Evolutionary conservation across 192 early-diverging fungal genomes (phyloP).

Genomic region (Podila epigama): DNA sequence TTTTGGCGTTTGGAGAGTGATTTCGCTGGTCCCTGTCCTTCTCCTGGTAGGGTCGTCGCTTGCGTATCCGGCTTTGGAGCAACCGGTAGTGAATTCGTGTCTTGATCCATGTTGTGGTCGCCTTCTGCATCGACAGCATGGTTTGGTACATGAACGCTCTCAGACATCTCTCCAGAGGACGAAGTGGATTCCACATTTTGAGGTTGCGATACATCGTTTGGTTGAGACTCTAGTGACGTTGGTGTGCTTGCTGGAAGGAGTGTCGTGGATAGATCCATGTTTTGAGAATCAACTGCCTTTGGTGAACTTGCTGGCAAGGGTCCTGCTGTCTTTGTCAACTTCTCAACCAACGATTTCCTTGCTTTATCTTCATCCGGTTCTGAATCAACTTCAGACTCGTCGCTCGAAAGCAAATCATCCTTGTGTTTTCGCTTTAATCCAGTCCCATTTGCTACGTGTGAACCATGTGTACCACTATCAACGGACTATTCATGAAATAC

Average conservation of each 20-base stretch:
- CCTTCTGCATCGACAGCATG: too few relatives aligned
- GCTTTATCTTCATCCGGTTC: not conserved
- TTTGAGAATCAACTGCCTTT: too few relatives aligned
- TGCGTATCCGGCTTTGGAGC: not conserved
- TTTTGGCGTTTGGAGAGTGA: not conserved
- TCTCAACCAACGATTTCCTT: not conserved
- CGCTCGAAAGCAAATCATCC: not conserved
- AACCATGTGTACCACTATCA: not conserved
- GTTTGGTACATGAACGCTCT: too few relatives aligned
- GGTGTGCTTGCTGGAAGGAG: too few relatives aligned
- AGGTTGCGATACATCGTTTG: too few relatives aligned
- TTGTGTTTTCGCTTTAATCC: not conserved
- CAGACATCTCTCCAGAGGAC: too few relatives aligned
- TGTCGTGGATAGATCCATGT: not conserved
- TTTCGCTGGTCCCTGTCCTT: not conserved
- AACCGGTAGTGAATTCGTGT: too few relatives aligned
- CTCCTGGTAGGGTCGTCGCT: too few relatives aligned
- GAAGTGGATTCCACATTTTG: too few relatives aligned
- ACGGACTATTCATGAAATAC: not conserved
- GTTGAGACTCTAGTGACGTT: too few relatives aligned
- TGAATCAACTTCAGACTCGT: constrained; percentile 5
- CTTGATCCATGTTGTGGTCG: too few relatives aligned
- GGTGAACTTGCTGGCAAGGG: not conserved
- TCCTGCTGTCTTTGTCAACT: not conserved
- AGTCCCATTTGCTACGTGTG: not conserved